phyloP scores from a whole-genome alignment of 345 rosid genomes.

The Fremontodendron californicum region DNA sequence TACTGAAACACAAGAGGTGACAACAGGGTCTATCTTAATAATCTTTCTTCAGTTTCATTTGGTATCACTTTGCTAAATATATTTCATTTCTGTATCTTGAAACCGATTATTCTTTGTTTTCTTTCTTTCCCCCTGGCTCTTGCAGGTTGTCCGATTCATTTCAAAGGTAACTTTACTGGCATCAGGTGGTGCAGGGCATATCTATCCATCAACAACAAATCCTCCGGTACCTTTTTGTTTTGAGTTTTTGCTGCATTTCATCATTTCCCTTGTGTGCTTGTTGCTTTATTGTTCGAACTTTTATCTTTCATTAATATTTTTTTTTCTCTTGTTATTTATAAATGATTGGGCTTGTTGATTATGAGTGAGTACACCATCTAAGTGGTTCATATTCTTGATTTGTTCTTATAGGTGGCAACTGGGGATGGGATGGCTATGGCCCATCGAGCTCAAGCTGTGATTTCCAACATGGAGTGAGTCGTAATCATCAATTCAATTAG shows the following conservation, averaged over 20 bases:
- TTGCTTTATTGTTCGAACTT: background rate
- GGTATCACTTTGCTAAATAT: background rate
- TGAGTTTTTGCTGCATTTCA: conserved; percentile 10
- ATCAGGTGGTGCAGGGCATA: conserved; percentile 98
- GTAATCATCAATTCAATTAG: background rate
- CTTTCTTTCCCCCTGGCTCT: background rate
- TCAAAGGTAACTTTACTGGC: conserved; percentile 94
- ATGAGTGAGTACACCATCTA: background rate
- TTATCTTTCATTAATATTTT: background rate
- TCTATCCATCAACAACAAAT: conserved; percentile 90
- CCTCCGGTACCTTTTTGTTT: conserved; percentile 55
- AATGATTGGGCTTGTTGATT: background rate
- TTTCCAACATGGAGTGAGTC: conserved; percentile 97
- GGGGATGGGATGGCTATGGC: conserved; percentile 99
- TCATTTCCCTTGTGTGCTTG: background rate
- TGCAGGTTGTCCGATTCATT: conserved; percentile 77
- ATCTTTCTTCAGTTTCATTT: conserved; percentile 4
- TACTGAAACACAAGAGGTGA: conserved; percentile 79
- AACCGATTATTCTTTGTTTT: conserved; percentile 4
- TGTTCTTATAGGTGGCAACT: conserved; percentile 81
- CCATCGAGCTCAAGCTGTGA: conserved; percentile 90
- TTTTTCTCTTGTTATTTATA: background rate
- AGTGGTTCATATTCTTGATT: background rate
- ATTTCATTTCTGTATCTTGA: background rate
- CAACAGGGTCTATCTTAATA: background rate